These are phyloP conservation scores for Boletus sensibilis DNA, from an alignment of 768 basidiomycete species.

Conservation along the genomic window DNA sequence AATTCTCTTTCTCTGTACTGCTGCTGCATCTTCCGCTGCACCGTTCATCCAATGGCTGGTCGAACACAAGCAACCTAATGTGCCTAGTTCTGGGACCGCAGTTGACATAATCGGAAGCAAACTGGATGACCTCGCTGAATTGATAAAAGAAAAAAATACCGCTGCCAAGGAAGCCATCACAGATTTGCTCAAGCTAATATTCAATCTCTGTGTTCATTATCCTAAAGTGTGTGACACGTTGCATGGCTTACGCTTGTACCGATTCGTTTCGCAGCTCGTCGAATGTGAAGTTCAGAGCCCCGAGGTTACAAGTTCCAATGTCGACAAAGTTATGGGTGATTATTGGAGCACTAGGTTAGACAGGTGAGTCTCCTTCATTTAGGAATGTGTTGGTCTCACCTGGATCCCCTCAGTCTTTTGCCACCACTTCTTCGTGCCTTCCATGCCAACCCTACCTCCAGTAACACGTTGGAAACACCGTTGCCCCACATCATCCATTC, in stretches of 20 bases:
- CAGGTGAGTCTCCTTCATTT: constrained; percentile 44
- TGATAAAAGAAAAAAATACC: constrained; percentile 45
- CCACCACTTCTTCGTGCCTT: constrained; percentile 71
- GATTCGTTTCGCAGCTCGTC: constrained; percentile 29
- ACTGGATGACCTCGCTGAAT: constrained; percentile 53
- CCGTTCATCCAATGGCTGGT: constrained; percentile 55
- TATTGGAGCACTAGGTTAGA: constrained; percentile 75
- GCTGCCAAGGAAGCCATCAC: constrained; percentile 64
- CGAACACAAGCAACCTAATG: constrained; percentile 58
- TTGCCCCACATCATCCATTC: constrained; percentile 81
- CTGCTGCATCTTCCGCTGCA: constrained; percentile 46
- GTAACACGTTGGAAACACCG: constrained; percentile 66
- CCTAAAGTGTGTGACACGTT: constrained; percentile 53
- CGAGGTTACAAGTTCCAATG: constrained; percentile 14
- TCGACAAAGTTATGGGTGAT: constrained; percentile 61
- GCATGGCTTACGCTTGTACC: not conserved
- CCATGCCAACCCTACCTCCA: constrained; percentile 57
- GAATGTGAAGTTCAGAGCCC: constrained; percentile 45
- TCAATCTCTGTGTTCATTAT: constrained; percentile 79
- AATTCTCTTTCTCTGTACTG: constrained; percentile 73
- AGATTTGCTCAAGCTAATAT: constrained; percentile 82
- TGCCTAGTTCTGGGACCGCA: constrained; percentile 40
- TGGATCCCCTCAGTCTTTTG: constrained; percentile 46
- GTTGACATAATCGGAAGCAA: constrained; percentile 61
- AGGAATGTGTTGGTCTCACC: not conserved